A percentile compares a stretch with the other conserved stretches of the same genome.
phyloP scores from a whole-genome alignment of 2,329 filamentous ascomycete genomes.

The Huntiella savannae region DNA sequence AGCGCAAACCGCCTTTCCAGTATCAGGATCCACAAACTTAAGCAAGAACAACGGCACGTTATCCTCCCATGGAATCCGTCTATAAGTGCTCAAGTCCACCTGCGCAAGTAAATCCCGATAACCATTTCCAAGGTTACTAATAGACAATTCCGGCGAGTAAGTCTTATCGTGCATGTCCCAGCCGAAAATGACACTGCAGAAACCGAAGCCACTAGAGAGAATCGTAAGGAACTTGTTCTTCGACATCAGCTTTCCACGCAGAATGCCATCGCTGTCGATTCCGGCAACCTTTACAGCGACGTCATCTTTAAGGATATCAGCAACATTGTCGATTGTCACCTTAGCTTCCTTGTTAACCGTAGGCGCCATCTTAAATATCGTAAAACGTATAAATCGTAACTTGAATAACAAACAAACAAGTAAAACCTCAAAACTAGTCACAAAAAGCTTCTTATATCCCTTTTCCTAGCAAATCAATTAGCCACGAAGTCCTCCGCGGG shows the following conservation, averaged over 20 bases:
- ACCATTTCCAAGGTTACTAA: slow-evolving; percentile 81
- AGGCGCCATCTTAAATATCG: too few relatives aligned
- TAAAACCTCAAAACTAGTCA: too few relatives aligned
- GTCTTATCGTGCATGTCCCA: slow-evolving; percentile 96
- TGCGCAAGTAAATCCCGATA: slow-evolving; percentile 73
- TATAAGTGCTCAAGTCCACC: slow-evolving; percentile 57
- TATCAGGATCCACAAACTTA: slow-evolving; percentile 68
- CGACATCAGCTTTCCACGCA: slow-evolving; percentile 78
- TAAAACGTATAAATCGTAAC: too few relatives aligned
- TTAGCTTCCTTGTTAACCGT: too few relatives aligned
- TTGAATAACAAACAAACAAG: too few relatives aligned
- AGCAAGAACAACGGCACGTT: slow-evolving; percentile 72
- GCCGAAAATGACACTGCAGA: slow-evolving; percentile 86
- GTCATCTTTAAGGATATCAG: slow-evolving; percentile 49
- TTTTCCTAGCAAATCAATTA: too few relatives aligned
- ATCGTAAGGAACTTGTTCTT: slow-evolving; percentile 86
- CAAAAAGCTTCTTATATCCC: too few relatives aligned
- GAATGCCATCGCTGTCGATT: slow-evolving; percentile 67
- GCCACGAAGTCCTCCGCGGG: too few relatives aligned
- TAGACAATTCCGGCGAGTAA: slow-evolving; percentile 65
- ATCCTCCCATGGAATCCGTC: slow-evolving; percentile 80
- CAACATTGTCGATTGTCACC: slow-evolving; percentile 45
- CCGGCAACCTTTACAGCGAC: slow-evolving; percentile 72
- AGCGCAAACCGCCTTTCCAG: slow-evolving; percentile 48
- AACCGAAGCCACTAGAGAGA: slow-evolving; percentile 65